Evolutionary conservation across 2,329 filamentous ascomycete genomes (phyloP).

Genomic region (Clarireedia hainanense): DNA sequence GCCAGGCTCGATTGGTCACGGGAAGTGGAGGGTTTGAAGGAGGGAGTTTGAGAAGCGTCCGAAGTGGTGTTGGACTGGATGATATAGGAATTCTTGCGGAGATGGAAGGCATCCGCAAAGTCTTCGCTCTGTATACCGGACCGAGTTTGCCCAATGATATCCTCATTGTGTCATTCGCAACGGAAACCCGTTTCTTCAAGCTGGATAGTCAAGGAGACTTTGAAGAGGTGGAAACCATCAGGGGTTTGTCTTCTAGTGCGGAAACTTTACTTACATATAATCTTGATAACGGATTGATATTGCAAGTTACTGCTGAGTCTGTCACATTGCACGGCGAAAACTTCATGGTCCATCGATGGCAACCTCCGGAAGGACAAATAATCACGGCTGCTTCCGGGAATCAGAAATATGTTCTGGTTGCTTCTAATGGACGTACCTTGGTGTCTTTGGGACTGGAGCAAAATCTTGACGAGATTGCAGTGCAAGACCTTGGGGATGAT

Average conservation of each 20-base stretch:
- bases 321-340: constrained; percentile 57
- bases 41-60: constrained; percentile 79
- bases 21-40: constrained; percentile 87
- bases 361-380: constrained; percentile 37
- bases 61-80: constrained; percentile 88
- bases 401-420: constrained; percentile 59
- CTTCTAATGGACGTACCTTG: constrained; percentile 66
- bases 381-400: constrained; percentile 80
- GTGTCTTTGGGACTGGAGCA: constrained; percentile 58
- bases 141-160: constrained; percentile 50
- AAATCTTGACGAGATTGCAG: constrained; percentile 44
- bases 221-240: constrained; percentile 75
- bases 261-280: constrained; percentile 67
- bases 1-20: constrained; percentile 87
- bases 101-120: constrained; percentile 62
- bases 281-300: constrained; percentile 51
- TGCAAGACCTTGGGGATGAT: constrained; percentile 57
- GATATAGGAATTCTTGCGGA: constrained; percentile 77
- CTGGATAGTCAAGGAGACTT: constrained; percentile 71
- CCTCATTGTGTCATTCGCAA: constrained; percentile 71
- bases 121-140: constrained; percentile 60
- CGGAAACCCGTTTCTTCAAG: constrained; percentile 74
- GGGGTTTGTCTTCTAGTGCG: constrained; percentile 60
- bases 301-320: constrained; percentile 67
- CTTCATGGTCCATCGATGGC: constrained; percentile 52